Base-by-base conservation (phyloP, 2,329 filamentous ascomycete genomes). In the Xylariaceae sp. region DNA sequence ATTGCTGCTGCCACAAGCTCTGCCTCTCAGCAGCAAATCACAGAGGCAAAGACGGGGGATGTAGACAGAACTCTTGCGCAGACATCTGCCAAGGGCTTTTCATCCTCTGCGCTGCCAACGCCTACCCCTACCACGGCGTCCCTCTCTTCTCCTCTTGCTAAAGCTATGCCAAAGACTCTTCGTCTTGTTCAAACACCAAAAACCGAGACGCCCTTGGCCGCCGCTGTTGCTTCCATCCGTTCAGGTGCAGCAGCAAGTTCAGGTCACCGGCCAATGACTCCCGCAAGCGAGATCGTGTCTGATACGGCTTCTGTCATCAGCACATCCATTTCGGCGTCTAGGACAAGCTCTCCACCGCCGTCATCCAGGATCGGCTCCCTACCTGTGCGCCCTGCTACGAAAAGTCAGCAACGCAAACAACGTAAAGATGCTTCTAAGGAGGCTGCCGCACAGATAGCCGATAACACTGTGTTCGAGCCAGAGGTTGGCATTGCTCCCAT, bases 401-500 rank as follows among this genome's bases (percentile, higher is more conserved):
- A 91, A 73, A 90, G 85, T 62, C 86, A 89, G 66, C 82, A 88
- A 65, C 87, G 88, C 66, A 93, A 92, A 69, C 83, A 89, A 63
- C 82, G 86, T 57, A 86, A 85, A 66, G 85, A 87, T 57, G 80
- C 79, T 16, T 74, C 82, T 53, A 87, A 84, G 63, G 83, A 85
- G 62, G 84, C 88, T 50, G 79, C 78, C 2, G 78, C 76, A 16
- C 67, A 77, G 33, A 77, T 84, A 54, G 72, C 70, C 3, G 80
- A 82, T 55, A 61, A 72, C 1, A 63, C 80, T 57, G 75, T 77
- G 45, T 63, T 72, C 13, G 84, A 86, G 53, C 69, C 76, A 12
- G 75, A 81, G 47, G 71, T 73, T 14, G 79, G 83, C 58, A 80
- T 82, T 59, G 89, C 84, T 7, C 89, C 90, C 0, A 87, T 95